phyloP scores from a whole-genome alignment of 306 rosid genomes.

The Hippophae gyantsensis region DNA sequence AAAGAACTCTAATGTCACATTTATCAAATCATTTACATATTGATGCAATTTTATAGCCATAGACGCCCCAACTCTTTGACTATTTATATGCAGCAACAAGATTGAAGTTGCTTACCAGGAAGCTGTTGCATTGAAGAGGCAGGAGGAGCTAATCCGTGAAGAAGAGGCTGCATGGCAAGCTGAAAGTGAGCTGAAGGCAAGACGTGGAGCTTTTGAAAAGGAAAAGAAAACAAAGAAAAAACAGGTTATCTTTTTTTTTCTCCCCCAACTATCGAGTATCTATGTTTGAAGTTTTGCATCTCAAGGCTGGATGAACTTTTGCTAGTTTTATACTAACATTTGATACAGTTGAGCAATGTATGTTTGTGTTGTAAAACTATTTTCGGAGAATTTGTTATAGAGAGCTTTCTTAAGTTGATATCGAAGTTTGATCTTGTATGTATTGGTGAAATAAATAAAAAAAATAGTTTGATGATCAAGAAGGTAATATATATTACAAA shows the following conservation, averaged over 20 bases:
- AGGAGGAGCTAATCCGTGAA: conserved; percentile 98
- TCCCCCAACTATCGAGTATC: no score
- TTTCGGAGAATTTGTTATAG: no score
- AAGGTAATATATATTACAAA: no score
- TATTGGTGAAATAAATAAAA: no score
- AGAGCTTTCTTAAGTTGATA: no score
- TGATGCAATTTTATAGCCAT: neutral
- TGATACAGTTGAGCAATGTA: no score
- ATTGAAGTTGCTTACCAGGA: conserved; percentile 98
- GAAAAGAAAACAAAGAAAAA: conserved; percentile 90
- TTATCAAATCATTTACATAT: neutral
- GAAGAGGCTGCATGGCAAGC: conserved; percentile 98
- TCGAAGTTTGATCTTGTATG: no score
- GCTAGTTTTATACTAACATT: no score
- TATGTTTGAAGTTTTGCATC: neutral
- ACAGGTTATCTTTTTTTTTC: conserved; percentile 39
- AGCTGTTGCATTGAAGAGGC: conserved; percentile 95
- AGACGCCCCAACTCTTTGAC: conserved; percentile 17
- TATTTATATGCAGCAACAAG: conserved; percentile 64
- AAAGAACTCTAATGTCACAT: no score
- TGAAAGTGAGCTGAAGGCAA: conserved; percentile 80
- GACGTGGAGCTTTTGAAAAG: conserved; percentile 65
- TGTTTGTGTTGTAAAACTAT: no score
- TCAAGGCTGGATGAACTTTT: neutral
- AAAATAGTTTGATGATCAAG: no score